Evolutionary conservation across 768 basidiomycete genomes (phyloP).

Genomic region (Leccinum pellstonianum): DNA sequence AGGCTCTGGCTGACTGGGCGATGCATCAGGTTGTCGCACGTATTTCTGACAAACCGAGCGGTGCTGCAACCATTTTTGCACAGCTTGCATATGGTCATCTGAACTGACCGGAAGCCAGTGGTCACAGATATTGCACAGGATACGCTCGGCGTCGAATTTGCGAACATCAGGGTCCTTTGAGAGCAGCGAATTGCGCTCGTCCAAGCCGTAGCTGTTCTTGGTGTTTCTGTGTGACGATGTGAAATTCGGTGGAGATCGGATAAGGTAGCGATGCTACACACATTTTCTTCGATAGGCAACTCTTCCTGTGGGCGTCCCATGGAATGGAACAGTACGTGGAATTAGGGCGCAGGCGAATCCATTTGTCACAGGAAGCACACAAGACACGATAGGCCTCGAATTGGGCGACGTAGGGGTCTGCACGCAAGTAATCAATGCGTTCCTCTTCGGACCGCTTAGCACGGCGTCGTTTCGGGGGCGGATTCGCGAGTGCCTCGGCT

Average conservation of each 20-base stretch:
- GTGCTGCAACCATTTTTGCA: constrained; percentile 67
- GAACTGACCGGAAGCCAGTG: constrained; percentile 60
- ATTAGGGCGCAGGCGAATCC: constrained; percentile 83
- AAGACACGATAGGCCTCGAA: constrained; percentile 80
- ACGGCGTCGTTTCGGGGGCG: constrained; percentile 61
- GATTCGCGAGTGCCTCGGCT: constrained; percentile 43
- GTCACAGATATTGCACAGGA: constrained; percentile 69
- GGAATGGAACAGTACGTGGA: constrained; percentile 88
- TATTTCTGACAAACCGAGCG: constrained; percentile 52
- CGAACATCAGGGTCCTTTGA: constrained; percentile 68
- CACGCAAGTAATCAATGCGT: constrained; percentile 64
- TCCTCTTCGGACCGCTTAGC: constrained; percentile 79
- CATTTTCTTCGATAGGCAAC: constrained; percentile 78
- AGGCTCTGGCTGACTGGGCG: constrained; percentile 19
- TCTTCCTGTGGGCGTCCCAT: constrained; percentile 84
- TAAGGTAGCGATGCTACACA: constrained; percentile 32
- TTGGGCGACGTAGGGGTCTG: constrained; percentile 75
- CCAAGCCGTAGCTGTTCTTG: constrained; percentile 57
- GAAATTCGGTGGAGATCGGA: constrained; percentile 9
- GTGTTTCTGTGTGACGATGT: constrained; percentile 26
- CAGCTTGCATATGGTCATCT: constrained; percentile 59
- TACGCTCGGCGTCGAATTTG: constrained; percentile 71
- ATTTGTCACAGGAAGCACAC: constrained; percentile 79
- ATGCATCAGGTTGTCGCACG: constrained; percentile 7
- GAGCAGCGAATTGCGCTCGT: constrained; percentile 58